Conservation (phyloP, 345 rosid species). For the Populus euphratica region DNA sequence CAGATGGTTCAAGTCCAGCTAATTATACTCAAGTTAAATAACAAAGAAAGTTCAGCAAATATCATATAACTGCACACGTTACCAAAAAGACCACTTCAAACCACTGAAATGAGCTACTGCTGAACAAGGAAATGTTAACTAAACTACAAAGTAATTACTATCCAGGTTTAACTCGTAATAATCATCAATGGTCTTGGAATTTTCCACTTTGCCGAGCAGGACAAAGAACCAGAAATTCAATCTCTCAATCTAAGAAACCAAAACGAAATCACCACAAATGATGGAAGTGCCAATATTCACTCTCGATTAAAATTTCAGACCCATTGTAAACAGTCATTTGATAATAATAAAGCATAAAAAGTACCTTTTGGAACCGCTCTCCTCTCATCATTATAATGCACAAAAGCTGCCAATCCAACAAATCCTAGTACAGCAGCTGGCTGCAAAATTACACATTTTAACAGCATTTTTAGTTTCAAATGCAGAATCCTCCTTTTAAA, state of each 20-base stretch:
- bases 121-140: background rate
- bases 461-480: background rate
- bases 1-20: background rate
- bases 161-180: background rate
- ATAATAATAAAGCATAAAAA: background rate
- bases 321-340: background rate
- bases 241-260: background rate
- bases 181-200: background rate
- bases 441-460: constrained; percentile 37
- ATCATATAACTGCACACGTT: background rate
- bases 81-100: background rate
- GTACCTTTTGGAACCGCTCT: constrained; percentile 67
- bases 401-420: constrained; percentile 46
- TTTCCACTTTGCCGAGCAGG: background rate
- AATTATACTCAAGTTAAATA: background rate
- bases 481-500: background rate
- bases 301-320: background rate
- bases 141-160: background rate
- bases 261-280: background rate
- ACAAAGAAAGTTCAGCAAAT: background rate
- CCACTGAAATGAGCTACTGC: background rate
- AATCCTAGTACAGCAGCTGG: constrained; percentile 59
- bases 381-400: constrained; percentile 80
- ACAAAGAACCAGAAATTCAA: constrained; percentile 2
- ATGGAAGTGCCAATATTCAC: background rate